Base-by-base conservation (phyloP, 306 rosid genomes). In the Malus sylvestris region DNA sequence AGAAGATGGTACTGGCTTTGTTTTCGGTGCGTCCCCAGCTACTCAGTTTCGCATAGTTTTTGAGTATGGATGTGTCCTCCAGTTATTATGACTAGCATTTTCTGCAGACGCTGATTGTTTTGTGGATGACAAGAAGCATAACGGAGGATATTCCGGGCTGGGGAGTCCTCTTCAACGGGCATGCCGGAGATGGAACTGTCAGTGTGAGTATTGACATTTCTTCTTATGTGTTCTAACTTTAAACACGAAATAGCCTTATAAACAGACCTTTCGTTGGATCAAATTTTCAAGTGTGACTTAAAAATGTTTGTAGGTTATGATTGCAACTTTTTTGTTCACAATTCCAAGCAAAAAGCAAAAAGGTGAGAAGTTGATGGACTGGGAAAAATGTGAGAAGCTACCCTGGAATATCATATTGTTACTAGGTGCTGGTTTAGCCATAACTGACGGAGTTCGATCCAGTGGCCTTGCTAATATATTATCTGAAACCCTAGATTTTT, bases 101-200 rank as follows among this genome's bases (percentile, higher is more conserved):
- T 78, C 69, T 72, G 86, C 80, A 93, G 98, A 61, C 83, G 74
- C 80, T 93, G 69, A 87, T 93, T 60, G 18, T 90, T 57, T 73
- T 93, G 76, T 91, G 98, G 98, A 91, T 93, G 98, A 91, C 97
- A 72, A 91, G 93, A 80, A 91, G 86, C 70, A 87, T 93, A 62
- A 87, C 98, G 53, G 91, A 91, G 57, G 96, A 93, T 44, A 76
- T 91, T 76, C 98, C 98, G 33, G 98, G 98, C 22, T 93, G 97
- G 97, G 98, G 97, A 76, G 70, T 76, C 78, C 91, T 90, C 63
- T 91, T 93, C 78, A 51, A 90, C 46, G 93, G 89, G 58, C 90
- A 84, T 32, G 94, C 86, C 67, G 96, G 96, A 22, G 97, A 93
- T 81, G 98, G 98, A 68, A 90, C 91, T 55, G 93, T 85, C 19